Percentiles rank a stretch among this genome's conserved stretches.
Evolutionary conservation across 441 rosid genomes (phyloP).

Genomic region (Jatropha multifida): DNA sequence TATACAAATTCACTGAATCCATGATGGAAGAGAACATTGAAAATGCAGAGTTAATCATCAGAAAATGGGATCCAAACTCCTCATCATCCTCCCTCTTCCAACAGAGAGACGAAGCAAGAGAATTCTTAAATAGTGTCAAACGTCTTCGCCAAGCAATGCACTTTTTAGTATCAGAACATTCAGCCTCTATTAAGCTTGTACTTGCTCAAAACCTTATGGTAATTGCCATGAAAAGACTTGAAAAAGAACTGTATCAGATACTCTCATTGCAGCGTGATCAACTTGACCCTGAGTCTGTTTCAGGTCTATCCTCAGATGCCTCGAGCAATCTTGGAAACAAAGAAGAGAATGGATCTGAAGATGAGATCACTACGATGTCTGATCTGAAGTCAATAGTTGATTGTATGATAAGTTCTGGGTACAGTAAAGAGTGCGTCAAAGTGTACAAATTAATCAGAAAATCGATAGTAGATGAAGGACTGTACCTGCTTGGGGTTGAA

Average conservation of each 20-base stretch:
- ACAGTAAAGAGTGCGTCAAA: conserved; percentile 56
- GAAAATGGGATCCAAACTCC: conserved; percentile 55
- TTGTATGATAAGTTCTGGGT: conserved; percentile 68
- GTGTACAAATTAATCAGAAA: conserved; percentile 49
- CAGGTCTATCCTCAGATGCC: conserved; percentile 42
- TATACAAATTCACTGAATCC: conserved; percentile 38
- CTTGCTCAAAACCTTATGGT: conserved; percentile 57
- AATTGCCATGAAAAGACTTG: conserved; percentile 59
- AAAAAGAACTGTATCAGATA: conserved; percentile 54
- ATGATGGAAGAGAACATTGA: conserved; percentile 37
- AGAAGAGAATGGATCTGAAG: conserved; percentile 24
- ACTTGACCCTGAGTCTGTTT: conserved; percentile 48
- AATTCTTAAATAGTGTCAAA: conserved; percentile 42
- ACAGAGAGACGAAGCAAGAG: conserved; percentile 46
- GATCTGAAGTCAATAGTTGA: conserved; percentile 66
- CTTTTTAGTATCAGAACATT: conserved; percentile 32
- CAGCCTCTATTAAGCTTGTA: conserved; percentile 42
- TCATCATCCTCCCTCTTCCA: conserved; percentile 41
- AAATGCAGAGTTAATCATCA: conserved; percentile 50
- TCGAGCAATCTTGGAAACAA: conserved; percentile 28
- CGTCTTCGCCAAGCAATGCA: conserved; percentile 63
- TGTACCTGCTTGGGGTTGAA: conserved; percentile 53
- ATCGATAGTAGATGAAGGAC: conserved; percentile 51
- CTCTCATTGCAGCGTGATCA: conserved; percentile 35
- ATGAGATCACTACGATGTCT: conserved; percentile 34